phyloP scores from a whole-genome alignment of 495 filamentous ascomycete species.

The Monascus purpureus region DNA sequence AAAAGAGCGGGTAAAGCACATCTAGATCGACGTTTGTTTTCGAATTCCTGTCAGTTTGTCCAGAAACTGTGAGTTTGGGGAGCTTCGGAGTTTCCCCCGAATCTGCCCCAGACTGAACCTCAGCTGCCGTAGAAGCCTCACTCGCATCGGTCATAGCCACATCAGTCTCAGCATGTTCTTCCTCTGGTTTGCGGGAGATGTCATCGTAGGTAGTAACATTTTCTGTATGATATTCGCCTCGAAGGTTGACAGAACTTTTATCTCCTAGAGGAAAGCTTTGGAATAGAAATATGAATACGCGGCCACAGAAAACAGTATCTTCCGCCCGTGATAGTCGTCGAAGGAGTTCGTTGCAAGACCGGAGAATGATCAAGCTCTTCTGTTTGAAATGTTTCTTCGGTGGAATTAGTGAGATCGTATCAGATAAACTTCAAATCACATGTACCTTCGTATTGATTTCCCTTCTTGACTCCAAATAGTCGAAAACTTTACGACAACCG shows the following conservation, averaged over 20 bases:
- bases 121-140: conserved; percentile 7
- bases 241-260: conserved; percentile 90
- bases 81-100: conserved; percentile 26
- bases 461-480: conserved; percentile 83
- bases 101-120: too few species aligned
- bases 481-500: conserved; percentile 79
- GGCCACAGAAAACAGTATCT: conserved; percentile 91
- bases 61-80: background rate
- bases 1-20: conserved; percentile 81
- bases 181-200: conserved; percentile 11
- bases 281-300: conserved; percentile 95
- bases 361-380: conserved; percentile 74
- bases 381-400: conserved; percentile 60
- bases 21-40: conserved; percentile 44
- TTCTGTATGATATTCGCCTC: conserved; percentile 90
- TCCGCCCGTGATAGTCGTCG: conserved; percentile 83
- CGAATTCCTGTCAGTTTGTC: conserved; percentile 23
- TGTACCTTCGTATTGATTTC: conserved; percentile 64
- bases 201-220: conserved; percentile 84
- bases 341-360: conserved; percentile 89
- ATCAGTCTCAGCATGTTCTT: conserved; percentile 30
- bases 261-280: conserved; percentile 93
- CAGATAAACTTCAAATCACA: background rate
- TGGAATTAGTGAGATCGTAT: conserved; percentile 2
- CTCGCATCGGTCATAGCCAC: conserved; percentile 52